Evolutionary conservation across 176 grass and related monocot genomes (phyloP).

Genomic region (Eleusine indica): DNA sequence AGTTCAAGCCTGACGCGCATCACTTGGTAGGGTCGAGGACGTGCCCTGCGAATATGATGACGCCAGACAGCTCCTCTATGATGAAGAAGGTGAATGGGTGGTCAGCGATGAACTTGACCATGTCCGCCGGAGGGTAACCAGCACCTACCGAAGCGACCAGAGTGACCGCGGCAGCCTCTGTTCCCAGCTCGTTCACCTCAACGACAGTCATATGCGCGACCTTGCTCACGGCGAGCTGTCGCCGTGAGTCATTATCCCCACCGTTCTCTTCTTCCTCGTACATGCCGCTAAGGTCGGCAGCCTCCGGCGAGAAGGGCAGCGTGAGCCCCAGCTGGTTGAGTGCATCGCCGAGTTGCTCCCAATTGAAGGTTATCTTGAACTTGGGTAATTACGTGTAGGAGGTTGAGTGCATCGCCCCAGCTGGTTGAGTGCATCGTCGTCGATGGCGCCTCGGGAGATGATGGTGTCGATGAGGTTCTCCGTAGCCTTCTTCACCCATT

Average conservation of each 20-base stretch:
- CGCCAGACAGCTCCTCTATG: constrained; percentile 29
- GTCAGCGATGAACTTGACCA: constrained; percentile 23
- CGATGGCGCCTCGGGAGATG: background rate
- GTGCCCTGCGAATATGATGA: background rate
- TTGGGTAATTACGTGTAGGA: no score
- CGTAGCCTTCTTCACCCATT: constrained; percentile 22
- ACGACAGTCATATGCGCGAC: constrained; percentile 14
- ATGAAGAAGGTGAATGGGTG: constrained; percentile 44
- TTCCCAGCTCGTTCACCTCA: constrained; percentile 20
- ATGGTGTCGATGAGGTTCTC: background rate
- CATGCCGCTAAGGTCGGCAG: constrained; percentile 12
- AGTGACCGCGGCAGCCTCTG: background rate
- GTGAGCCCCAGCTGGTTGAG: constrained; percentile 12
- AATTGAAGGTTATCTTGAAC: constrained; percentile 7
- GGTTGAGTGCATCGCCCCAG: no score
- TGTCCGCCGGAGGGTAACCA: no score
- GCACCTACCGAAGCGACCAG: no score
- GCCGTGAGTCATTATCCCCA: background rate
- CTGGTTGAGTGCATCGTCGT: no score
- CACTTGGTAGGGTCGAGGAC: constrained; percentile 8
- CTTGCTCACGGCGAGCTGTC: background rate
- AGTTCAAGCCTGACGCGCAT: background rate
- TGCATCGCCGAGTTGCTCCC: background rate
- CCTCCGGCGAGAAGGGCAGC: constrained; percentile 21
- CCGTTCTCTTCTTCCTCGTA: background rate